These are phyloP conservation scores for Daedaleopsis sinensis DNA, from an alignment of 768 basidiomycete species.

Conservation along the genomic window DNA sequence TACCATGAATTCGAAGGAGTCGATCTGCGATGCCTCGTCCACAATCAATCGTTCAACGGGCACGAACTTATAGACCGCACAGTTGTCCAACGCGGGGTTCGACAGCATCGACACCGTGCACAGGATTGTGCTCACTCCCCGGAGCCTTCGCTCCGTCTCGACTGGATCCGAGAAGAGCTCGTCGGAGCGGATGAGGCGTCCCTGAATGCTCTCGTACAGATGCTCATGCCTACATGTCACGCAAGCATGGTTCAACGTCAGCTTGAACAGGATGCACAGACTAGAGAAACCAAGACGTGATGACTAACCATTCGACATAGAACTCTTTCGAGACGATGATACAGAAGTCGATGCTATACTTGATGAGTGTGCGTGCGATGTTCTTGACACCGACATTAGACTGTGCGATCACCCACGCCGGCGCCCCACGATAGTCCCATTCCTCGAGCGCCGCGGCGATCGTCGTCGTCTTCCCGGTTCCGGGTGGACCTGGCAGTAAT, in stretches of 20 bases:
- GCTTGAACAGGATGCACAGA: background rate
- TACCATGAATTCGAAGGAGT: constrained; percentile 51
- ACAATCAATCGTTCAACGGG: constrained; percentile 52
- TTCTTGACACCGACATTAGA: constrained; percentile 88
- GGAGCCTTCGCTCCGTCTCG: constrained; percentile 33
- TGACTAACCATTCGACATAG: constrained; percentile 30
- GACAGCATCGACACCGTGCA: constrained; percentile 56
- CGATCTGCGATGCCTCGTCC: constrained; percentile 60
- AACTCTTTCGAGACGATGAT: constrained; percentile 42
- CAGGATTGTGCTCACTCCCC: constrained; percentile 39
- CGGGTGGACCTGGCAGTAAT: constrained; percentile 44
- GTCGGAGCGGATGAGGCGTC: constrained; percentile 44
- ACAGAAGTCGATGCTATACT: constrained; percentile 58
- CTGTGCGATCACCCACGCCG: constrained; percentile 75
- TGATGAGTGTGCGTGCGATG: constrained; percentile 71
- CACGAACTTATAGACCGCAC: constrained; percentile 38
- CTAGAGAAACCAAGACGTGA: background rate
- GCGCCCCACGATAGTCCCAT: constrained; percentile 35
- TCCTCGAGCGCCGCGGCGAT: constrained; percentile 46
- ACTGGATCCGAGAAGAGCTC: constrained; percentile 35
- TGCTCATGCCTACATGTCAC: constrained; percentile 50
- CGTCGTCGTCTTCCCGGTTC: constrained; percentile 56
- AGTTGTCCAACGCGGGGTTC: constrained; percentile 41
- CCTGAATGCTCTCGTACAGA: constrained; percentile 36
- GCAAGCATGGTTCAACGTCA: background rate